Conservation (phyloP, 208 protist genomes). For the Trypanosoma platydactyli region DNA sequence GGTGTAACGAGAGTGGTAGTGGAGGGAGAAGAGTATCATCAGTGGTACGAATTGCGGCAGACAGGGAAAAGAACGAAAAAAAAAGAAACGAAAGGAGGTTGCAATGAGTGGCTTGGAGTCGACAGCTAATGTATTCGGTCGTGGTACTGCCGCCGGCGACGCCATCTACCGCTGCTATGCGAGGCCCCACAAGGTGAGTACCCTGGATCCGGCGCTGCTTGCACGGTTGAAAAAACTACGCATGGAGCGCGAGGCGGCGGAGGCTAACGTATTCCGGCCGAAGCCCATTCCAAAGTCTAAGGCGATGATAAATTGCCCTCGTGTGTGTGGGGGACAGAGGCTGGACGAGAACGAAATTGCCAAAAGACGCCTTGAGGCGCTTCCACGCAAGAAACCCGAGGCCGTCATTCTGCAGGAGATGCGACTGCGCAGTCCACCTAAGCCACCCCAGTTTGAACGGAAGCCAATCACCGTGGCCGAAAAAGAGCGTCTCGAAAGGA, state of each 20-base stretch:
- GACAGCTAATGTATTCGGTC: conserved; percentile 67
- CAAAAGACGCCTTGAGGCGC: conserved; percentile 57
- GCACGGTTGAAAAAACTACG: conserved; percentile 51
- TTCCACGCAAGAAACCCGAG: conserved; percentile 65
- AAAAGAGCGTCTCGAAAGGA: conserved; percentile 79
- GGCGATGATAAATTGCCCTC: conserved; percentile 63
- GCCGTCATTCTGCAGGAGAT: conserved; percentile 55
- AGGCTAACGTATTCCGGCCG: conserved; percentile 57
- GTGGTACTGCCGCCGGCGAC: conserved; percentile 84
- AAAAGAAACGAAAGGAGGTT: background rate
- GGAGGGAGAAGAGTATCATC: background rate
- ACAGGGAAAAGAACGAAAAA: background rate
- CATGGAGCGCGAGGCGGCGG: conserved; percentile 60
- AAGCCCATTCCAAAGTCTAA: conserved; percentile 84
- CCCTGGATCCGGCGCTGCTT: conserved; percentile 75
- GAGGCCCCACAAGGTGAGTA: conserved; percentile 70
- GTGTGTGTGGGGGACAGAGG: conserved; percentile 45
- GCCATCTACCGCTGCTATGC: conserved; percentile 89
- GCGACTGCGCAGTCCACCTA: conserved; percentile 22
- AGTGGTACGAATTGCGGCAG: background rate
- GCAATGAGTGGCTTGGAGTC: conserved; percentile 9
- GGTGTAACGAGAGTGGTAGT: background rate
- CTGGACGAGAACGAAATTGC: conserved; percentile 58
- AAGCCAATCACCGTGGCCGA: conserved; percentile 66
- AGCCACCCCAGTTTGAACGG: conserved; percentile 37